Percentiles rank a stretch among this genome's conserved stretches.
Evolutionary conservation across 768 basidiomycete genomes (phyloP).

Genomic region (Fomitopsis pulvina): DNA sequence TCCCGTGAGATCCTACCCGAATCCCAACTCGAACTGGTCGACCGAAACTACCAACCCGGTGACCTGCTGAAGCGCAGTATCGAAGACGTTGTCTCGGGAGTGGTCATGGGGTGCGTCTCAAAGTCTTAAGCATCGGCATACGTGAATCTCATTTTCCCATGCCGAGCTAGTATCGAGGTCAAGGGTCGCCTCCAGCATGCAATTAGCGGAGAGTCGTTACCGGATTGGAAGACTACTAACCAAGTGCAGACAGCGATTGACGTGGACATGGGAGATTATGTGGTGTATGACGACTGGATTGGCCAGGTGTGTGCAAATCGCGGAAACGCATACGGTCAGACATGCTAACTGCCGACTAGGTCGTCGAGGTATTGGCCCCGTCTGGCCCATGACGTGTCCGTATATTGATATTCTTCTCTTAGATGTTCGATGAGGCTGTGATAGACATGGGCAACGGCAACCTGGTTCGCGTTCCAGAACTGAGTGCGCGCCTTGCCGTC

Average conservation of each 20-base stretch:
- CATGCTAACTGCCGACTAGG: slow-evolving; percentile 29
- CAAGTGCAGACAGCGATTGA: slow-evolving; percentile 53
- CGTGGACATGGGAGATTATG: slow-evolving; percentile 76
- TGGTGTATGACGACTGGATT: slow-evolving; percentile 80
- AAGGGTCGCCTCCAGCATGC: slow-evolving; percentile 70
- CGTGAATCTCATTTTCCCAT: not conserved
- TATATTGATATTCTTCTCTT: slow-evolving; percentile 9
- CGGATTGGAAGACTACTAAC: slow-evolving; percentile 55
- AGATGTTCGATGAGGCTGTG: slow-evolving; percentile 83
- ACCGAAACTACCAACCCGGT: slow-evolving; percentile 71
- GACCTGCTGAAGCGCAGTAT: slow-evolving; percentile 78
- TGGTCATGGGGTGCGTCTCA: slow-evolving; percentile 41
- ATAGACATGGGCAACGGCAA: slow-evolving; percentile 59
- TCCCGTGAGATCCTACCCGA: slow-evolving; percentile 67
- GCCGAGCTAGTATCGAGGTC: slow-evolving; percentile 39
- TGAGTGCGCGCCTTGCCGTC: slow-evolving; percentile 67
- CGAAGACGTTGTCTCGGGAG: slow-evolving; percentile 69
- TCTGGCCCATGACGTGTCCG: not conserved
- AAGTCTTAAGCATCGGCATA: not conserved
- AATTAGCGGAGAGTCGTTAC: slow-evolving; percentile 51
- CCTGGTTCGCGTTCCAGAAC: slow-evolving; percentile 69
- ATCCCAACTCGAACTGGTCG: slow-evolving; percentile 59
- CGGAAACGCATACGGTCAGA: not conserved
- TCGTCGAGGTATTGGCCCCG: slow-evolving; percentile 59
- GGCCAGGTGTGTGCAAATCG: slow-evolving; percentile 56